Percentiles rank a stretch among this genome's conserved stretches.
Conservation (phyloP, 495 filamentous ascomycete species). For the Thermothielavioides terrestris region DNA sequence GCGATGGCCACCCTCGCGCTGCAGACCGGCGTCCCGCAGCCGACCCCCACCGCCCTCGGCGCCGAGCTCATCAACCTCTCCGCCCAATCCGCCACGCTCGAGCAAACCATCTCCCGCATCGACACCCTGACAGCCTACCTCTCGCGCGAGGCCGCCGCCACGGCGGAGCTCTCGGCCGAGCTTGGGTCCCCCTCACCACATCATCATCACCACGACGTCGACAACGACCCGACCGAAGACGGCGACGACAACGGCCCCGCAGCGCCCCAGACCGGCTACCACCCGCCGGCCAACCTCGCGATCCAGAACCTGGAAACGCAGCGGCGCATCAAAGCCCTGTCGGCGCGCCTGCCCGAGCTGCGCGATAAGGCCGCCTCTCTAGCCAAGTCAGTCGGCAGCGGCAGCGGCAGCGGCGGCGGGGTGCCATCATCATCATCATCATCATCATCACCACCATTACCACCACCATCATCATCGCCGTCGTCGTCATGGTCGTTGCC, state of each 20-base stretch:
- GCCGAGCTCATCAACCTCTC: constrained; percentile 32
- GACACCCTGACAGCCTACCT: constrained; percentile 35
- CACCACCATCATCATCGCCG: constrained; percentile 3
- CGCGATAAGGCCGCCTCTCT: constrained; percentile 34
- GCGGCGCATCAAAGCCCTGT: constrained; percentile 49
- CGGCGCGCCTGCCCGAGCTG: constrained; percentile 48
- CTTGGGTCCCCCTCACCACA: constrained; percentile 3
- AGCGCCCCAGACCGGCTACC: constrained; percentile 32
- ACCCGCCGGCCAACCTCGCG: constrained; percentile 42
- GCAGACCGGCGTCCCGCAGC: constrained; percentile 21
- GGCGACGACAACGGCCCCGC: background rate
- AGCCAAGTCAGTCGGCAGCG: too few species aligned
- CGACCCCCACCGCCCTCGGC: constrained; percentile 30
- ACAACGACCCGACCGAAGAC: background rate
- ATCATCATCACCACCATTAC: constrained; percentile 19
- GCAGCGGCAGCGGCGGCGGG: too few species aligned
- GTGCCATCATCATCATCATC: background rate
- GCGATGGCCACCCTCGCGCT: constrained; percentile 34
- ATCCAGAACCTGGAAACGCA: constrained; percentile 55
- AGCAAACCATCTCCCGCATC: constrained; percentile 36
- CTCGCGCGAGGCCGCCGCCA: constrained; percentile 7
- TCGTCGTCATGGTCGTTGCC: constrained; percentile 10
- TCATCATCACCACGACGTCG: background rate
- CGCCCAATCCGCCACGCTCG: constrained; percentile 28
- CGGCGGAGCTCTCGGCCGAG: background rate